A percentile compares a stretch with the other conserved stretches of the same genome.
Conservation (phyloP, 495 filamentous ascomycete genomes). For the Penicillium verhagenii region DNA sequence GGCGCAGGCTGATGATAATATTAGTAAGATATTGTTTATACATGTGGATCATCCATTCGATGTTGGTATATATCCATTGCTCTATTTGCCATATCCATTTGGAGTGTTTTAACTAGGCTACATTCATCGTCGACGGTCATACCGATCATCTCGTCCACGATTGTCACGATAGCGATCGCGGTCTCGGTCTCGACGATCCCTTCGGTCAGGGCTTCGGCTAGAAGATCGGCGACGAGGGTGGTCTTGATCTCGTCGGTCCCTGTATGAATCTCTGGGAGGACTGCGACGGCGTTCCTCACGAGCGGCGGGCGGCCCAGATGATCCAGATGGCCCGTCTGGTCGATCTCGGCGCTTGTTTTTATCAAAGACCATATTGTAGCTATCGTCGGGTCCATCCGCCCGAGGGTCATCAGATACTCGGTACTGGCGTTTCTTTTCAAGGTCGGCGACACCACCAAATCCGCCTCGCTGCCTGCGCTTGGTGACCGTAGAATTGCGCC, state of each 20-base stretch:
- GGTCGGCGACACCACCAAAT: conserved; percentile 81
- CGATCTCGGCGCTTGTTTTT: conserved; percentile 52
- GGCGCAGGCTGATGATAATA: not conserved
- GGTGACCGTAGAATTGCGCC: conserved; percentile 82
- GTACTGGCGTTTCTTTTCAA: conserved; percentile 92
- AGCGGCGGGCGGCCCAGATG: not conserved
- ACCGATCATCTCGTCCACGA: conserved; percentile 21
- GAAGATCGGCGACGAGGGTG: conserved; percentile 38
- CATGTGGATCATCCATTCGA: not conserved
- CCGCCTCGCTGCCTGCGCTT: conserved; percentile 76
- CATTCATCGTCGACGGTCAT: conserved; percentile 21
- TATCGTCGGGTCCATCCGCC: conserved; percentile 45
- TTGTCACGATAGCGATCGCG: conserved; percentile 22
- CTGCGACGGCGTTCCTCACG: conserved; percentile 16
- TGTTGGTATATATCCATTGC: not conserved
- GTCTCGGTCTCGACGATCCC: conserved; percentile 30
- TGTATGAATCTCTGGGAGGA: conserved; percentile 22
- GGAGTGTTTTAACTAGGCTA: conserved; percentile 6
- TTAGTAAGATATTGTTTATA: not conserved
- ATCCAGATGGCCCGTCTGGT: conserved; percentile 4
- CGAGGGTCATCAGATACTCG: conserved; percentile 60
- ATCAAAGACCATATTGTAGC: conserved; percentile 83
- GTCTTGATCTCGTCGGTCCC: conserved; percentile 31
- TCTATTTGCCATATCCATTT: not conserved
- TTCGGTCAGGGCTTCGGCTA: conserved; percentile 52